Percentiles rank a stretch among this genome's conserved stretches.
Evolutionary conservation across 2,329 filamentous ascomycete species (phyloP).

Genomic region (Pyricularia sp.): DNA sequence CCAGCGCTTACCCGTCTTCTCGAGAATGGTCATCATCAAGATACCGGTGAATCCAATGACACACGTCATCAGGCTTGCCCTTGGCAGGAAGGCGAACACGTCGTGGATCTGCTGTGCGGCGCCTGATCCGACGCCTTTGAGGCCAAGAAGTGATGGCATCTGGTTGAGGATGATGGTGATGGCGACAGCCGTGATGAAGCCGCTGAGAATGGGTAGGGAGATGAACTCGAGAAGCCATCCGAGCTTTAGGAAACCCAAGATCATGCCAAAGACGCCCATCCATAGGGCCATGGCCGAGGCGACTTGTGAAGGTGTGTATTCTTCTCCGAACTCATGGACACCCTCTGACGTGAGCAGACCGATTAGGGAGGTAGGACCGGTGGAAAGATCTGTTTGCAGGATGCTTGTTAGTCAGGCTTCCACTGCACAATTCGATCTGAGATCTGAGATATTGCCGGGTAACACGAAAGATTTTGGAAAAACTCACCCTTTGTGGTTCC

Average conservation of each 20-base stretch:
- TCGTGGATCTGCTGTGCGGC: slow-evolving; percentile 50
- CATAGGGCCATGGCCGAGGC: slow-evolving; percentile 53
- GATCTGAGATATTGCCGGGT: no score
- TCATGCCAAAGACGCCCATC: slow-evolving; percentile 51
- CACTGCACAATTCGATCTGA: no score
- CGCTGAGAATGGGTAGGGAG: slow-evolving; percentile 52
- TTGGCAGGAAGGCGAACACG: slow-evolving; percentile 44
- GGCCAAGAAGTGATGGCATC: slow-evolving; percentile 49
- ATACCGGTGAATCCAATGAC: slow-evolving; percentile 50
- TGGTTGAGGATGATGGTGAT: slow-evolving; percentile 59
- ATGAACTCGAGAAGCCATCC: slow-evolving; percentile 59
- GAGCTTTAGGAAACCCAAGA: slow-evolving; percentile 51
- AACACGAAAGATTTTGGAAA: not conserved
- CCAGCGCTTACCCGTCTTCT: slow-evolving; percentile 49
- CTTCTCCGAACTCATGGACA: slow-evolving; percentile 39
- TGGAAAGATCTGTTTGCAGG: slow-evolving; percentile 40
- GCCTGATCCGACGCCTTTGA: slow-evolving; percentile 37
- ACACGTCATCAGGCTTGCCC: slow-evolving; percentile 48
- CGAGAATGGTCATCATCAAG: slow-evolving; percentile 43
- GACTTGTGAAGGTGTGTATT: slow-evolving; percentile 45
- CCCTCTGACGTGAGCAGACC: slow-evolving; percentile 55
- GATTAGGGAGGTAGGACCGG: slow-evolving; percentile 55
- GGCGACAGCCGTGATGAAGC: slow-evolving; percentile 58
- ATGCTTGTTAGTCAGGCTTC: slow-evolving; percentile 3
- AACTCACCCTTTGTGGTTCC: slow-evolving; percentile 49